A percentile compares a stretch with the other conserved stretches of the same genome.
Evolutionary conservation across 2,329 filamentous ascomycete species (phyloP).

Genomic region (Fusarium verticillioides): DNA sequence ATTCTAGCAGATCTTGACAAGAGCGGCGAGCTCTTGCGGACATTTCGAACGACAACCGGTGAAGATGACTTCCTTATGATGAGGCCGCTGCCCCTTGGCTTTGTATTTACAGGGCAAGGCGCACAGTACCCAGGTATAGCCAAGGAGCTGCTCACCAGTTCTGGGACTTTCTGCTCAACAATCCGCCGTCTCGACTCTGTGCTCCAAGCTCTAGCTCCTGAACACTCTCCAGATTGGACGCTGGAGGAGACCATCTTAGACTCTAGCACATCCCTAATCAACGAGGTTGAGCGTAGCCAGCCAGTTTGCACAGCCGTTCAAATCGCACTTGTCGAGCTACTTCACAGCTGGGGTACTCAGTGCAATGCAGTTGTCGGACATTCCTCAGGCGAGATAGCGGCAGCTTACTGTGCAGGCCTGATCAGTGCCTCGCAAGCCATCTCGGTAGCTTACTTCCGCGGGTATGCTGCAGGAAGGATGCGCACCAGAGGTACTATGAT

Average conservation of each 20-base stretch:
- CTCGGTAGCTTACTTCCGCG: neutral
- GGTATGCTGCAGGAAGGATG: neutral
- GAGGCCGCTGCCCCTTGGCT: neutral
- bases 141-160: rapidly evolving
- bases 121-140: neutral
- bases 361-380: neutral
- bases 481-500: neutral
- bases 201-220: neutral
- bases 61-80: rapidly evolving
- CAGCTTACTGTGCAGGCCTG: neutral
- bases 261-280: rapidly evolving
- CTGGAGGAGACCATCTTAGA: neutral
- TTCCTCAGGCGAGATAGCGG: neutral
- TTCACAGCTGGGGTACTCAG: neutral
- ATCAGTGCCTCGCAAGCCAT: neutral
- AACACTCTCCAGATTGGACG: neutral
- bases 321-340: neutral
- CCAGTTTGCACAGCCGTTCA: neutral
- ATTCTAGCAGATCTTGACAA: neutral
- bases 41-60: neutral
- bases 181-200: neutral
- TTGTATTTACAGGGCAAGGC: neutral
- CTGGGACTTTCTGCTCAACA: rapidly evolving
- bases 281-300: neutral
- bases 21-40: neutral